Evolutionary conservation across 257 asterid species (phyloP).

Genomic region (Solanum pimpinellifolium): DNA sequence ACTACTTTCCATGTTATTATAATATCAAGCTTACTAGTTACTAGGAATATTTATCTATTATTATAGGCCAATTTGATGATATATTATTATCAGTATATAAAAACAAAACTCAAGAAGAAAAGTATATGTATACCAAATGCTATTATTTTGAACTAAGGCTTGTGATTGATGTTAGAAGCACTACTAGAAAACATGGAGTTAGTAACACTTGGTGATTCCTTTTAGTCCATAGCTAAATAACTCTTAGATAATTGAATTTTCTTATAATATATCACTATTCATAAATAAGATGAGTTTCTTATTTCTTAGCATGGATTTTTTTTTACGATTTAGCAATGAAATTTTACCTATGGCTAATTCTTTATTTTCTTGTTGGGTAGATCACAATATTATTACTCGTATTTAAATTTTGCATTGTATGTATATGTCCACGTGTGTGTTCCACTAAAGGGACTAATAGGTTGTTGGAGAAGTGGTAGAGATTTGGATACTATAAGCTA

Average conservation of each 20-base stretch:
- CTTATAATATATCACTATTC: not conserved
- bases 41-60: too few species aligned
- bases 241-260: not conserved
- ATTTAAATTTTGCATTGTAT: not conserved
- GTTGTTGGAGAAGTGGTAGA: not conserved
- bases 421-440: not conserved
- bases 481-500: not conserved
- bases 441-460: not conserved
- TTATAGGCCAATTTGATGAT: too few species aligned
- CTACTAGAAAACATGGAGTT: not conserved
- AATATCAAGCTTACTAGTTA: not conserved
- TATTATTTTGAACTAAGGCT: too few species aligned
- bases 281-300: too few species aligned
- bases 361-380: not conserved
- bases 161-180: not conserved
- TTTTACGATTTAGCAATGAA: not conserved
- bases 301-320: not conserved
- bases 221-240: too few species aligned
- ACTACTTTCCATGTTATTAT: not conserved
- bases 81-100: not conserved
- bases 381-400: not conserved
- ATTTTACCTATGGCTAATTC: not conserved
- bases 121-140: too few species aligned
- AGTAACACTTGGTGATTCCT: not conserved
- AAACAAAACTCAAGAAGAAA: not conserved